Evolutionary conservation across 2,329 filamentous ascomycete species (phyloP).

Genomic region (Trichophyton simii): DNA sequence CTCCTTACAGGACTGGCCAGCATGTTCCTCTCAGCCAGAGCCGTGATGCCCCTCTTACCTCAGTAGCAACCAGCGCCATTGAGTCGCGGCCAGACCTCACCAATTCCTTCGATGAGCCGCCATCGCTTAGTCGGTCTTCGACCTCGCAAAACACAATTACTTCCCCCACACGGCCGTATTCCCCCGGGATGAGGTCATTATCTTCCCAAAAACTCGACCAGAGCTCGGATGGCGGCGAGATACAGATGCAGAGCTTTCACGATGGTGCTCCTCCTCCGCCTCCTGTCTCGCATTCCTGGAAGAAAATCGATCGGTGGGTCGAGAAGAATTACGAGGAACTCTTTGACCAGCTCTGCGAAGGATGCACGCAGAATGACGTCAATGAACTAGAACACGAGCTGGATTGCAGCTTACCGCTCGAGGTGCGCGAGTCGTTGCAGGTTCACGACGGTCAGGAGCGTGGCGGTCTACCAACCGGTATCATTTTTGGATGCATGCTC

Average conservation of each 20-base stretch:
- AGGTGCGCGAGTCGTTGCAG: slow-evolving; percentile 82
- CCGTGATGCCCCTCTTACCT: slow-evolving; percentile 69
- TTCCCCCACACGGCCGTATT: slow-evolving; percentile 62
- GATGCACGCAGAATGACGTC: slow-evolving; percentile 83
- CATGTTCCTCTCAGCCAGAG: slow-evolving; percentile 80
- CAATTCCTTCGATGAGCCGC: slow-evolving; percentile 65
- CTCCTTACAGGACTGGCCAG: slow-evolving; percentile 78
- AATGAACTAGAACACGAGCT: slow-evolving; percentile 95
- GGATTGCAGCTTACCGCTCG: slow-evolving; percentile 83
- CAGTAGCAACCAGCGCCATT: slow-evolving; percentile 69
- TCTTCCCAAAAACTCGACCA: slow-evolving; percentile 52
- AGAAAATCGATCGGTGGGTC: slow-evolving; percentile 82
- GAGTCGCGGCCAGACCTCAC: slow-evolving; percentile 80
- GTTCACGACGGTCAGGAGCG: slow-evolving; percentile 96
- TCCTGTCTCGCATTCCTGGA: slow-evolving; percentile 81
- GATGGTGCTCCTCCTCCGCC: slow-evolving; percentile 84
- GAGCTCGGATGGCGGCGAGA: slow-evolving; percentile 58
- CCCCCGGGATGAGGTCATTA: slow-evolving; percentile 75
- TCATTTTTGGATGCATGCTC: slow-evolving; percentile 88
- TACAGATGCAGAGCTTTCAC: slow-evolving; percentile 91
- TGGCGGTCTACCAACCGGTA: slow-evolving; percentile 76
- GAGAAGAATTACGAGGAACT: slow-evolving; percentile 94
- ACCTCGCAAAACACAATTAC: slow-evolving; percentile 41
- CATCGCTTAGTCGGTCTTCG: slow-evolving; percentile 36
- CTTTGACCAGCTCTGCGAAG: slow-evolving; percentile 83